These are phyloP conservation scores for Ustilago bromivora DNA, from an alignment of 1,284 basidiomycete species.

Conservation along the genomic window DNA sequence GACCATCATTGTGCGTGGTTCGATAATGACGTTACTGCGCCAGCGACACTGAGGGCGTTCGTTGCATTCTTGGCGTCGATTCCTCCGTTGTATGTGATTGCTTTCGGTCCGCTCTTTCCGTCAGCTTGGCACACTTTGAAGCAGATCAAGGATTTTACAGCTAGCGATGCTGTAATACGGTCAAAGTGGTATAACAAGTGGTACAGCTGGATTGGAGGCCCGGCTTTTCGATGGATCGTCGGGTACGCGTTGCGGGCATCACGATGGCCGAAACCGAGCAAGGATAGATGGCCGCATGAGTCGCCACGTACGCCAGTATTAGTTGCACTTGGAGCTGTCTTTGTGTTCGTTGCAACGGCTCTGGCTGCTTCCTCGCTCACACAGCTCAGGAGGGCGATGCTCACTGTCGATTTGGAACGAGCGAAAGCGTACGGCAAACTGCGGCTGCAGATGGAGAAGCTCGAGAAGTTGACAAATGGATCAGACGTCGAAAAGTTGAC, in stretches of 20 bases:
- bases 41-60: slow-evolving; percentile 28
- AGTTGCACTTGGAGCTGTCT: slow-evolving; percentile 15
- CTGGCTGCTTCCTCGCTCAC: slow-evolving; percentile 22
- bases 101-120: slow-evolving; percentile 23
- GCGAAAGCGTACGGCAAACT: slow-evolving; percentile 17
- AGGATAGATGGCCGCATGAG: slow-evolving; percentile 11
- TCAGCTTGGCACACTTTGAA: slow-evolving; percentile 14
- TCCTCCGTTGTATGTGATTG: slow-evolving; percentile 25
- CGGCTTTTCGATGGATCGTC: slow-evolving; percentile 32
- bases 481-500: background rate
- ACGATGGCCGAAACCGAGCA: background rate
- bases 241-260: slow-evolving; percentile 14
- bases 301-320: slow-evolving; percentile 9
- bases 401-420: slow-evolving; percentile 43
- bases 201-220: slow-evolving; percentile 49
- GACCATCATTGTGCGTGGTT: slow-evolving; percentile 58
- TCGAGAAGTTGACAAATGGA: background rate
- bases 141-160: slow-evolving; percentile 7
- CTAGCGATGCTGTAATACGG: background rate
- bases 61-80: slow-evolving; percentile 26
- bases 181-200: slow-evolving; percentile 21
- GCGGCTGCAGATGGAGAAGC: background rate
- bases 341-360: slow-evolving; percentile 22
- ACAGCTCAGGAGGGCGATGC: slow-evolving; percentile 3
- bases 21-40: slow-evolving; percentile 45